Evolutionary conservation across 257 asterid genomes (phyloP), one percentile per base, ranked within the genome.

Genomic region (Solanum piurae): DNA sequence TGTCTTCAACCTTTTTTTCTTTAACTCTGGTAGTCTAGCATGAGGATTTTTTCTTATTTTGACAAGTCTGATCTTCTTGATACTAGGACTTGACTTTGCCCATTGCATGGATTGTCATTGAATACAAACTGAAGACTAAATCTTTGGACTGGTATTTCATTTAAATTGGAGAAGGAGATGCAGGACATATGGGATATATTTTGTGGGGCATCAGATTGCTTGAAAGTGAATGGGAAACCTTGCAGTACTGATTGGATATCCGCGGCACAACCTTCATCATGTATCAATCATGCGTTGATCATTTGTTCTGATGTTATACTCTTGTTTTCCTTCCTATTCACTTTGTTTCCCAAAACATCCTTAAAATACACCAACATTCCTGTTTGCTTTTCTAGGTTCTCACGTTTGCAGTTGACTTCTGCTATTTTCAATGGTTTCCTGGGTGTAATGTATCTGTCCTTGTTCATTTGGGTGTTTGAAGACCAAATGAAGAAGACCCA

Each of bases 391-490:
- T 85, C 87, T 49, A 36, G 75, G 83, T 55, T 91, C 86, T 92
- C 96, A 21, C 87, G 87, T 84, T 83, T 94, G 92, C 98, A 91
- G 94, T 86, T 92, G 33, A 87, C 92, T 36, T 91, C 97, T 38
- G 93, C 96, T 69, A 21, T 91, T 66, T 95, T 90, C 46, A 97
- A 93, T 89, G 95, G 95, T 68, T 49, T 95, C 21, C 75, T 97
- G 34, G 99, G 96, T 13, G 20, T 90, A 52, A 69, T 90, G 33
- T 92, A 89, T 85, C 46, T 95, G 16, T 87, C 85, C 86, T 55
- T 89, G 12, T 98, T 98, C 37, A 88, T 89, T 82, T 97, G 96
- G 97, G 88, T 52, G 87, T 87, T 95, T n/a, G 94, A 89, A 76
- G 92, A 92, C 86, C 93, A 90, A 33, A 34, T 88, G 89, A 89